Evolutionary conservation across 164 flowering plant species (phyloP), one percentile per base, ranked within the genome.

Genomic region (Umbellularia californica): DNA sequence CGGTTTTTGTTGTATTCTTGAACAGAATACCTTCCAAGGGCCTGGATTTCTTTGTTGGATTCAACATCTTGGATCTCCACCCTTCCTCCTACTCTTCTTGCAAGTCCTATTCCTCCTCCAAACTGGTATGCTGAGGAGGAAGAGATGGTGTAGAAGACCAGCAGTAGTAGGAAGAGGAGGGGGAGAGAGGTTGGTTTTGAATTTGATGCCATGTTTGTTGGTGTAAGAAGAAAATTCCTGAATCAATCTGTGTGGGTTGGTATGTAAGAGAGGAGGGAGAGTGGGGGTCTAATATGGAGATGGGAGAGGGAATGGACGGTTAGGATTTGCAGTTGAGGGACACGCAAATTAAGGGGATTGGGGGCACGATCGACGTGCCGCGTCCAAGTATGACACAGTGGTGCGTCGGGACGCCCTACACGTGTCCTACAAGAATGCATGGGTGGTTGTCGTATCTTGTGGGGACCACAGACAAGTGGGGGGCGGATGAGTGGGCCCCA

Each of bases 21-120:
- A 50, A 90, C 94, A 1, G 86, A 84, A 81, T 79, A 92, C 72
- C 68, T 86, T 11, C 97, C 97, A 14, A 92, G 86, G 0, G 82
- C 85, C 78, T 90, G 95, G 19, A 92, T 82, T 66, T 88, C 90
- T 77, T 82, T 67, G 85, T 90, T 83, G 11, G 62, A 12, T 74
- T 84, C 75, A 72, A 89, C 93, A 77, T 86, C 81, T 22, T 52
- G 33, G 28, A 92, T 76, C 67, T 76, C 74, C 41, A 62, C 77
- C 74, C 82, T 81, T 9, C 90, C 93, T 7, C 95, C 97, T 10
- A 69, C 71, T 47, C 41, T 69, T 47, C 51, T 9, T n/a, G 52
- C 71, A 20, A 20, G 25, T 13, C 60, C 60, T 17, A 15, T 5
- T 55, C n/a, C n/a, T 55, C 17, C 60, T 55, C 17, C 5, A 3